Evolutionary conservation across 208 protist genomes (phyloP).

Genomic region (Wallacemonas collosoma): DNA sequence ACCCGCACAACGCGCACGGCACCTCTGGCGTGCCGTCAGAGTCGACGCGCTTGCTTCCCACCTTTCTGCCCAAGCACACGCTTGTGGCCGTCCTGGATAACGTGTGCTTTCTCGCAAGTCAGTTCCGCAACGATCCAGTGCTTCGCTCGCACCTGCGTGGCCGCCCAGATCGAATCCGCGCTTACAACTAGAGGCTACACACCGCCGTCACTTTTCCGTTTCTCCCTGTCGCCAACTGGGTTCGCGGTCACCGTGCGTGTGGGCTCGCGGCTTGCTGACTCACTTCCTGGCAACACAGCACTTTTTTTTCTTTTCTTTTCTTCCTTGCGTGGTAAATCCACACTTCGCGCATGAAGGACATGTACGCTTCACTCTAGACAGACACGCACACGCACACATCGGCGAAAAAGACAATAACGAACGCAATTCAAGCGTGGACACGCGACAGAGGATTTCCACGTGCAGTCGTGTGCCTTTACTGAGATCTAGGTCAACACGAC

Average conservation of each 20-base stretch:
- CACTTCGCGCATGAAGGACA: background rate
- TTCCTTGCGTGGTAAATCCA: constrained; percentile 1
- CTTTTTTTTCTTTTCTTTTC: constrained; percentile 24
- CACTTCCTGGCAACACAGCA: background rate
- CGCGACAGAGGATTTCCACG: too few relatives aligned
- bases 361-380: constrained; percentile 14
- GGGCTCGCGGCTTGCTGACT: too few relatives aligned
- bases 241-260: too few relatives aligned
- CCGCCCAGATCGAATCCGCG: constrained; percentile 25
- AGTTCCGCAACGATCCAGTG: constrained; percentile 44
- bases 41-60: constrained; percentile 16
- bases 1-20: background rate
- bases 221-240: background rate
- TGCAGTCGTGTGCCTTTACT: too few relatives aligned
- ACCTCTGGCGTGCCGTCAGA: background rate
- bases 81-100: constrained; percentile 59
- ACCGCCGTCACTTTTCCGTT: constrained; percentile 25
- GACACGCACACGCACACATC: constrained; percentile 15
- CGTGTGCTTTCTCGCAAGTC: constrained; percentile 64
- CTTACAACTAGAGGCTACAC: constrained; percentile 25
- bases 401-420: too few relatives aligned
- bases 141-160: constrained; percentile 50
- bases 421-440: too few relatives aligned
- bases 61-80: constrained; percentile 38
- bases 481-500: too few relatives aligned